These are phyloP conservation scores for Mortierella sp. DNA, from an alignment of 371 early-diverging fungal genomes.

Conservation along the genomic window DNA sequence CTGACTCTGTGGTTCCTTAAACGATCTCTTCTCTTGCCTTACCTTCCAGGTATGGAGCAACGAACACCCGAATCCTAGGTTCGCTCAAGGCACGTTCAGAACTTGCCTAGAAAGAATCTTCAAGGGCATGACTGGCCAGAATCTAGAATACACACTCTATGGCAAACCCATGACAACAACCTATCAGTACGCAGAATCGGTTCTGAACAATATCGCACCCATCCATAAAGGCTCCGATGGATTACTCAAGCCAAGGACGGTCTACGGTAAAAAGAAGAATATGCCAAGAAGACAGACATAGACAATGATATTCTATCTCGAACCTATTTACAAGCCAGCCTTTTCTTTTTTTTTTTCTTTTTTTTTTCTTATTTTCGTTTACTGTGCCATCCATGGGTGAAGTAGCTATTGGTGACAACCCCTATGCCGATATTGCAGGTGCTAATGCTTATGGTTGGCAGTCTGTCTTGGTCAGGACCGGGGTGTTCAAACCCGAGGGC, in stretches of 20 bases:
- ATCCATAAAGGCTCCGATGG: constrained; percentile 15
- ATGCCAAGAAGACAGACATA: neutral
- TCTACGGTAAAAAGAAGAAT: constrained; percentile 32
- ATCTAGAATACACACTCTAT: constrained; percentile 75
- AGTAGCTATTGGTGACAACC: constrained; percentile 82
- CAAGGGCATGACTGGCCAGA: constrained; percentile 58
- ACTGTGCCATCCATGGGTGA: too few relatives aligned
- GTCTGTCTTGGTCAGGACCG: constrained; percentile 84
- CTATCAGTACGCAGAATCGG: constrained; percentile 76
- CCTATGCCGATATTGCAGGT: constrained; percentile 79
- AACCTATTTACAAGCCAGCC: neutral
- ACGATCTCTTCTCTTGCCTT: neutral
- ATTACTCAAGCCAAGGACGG: constrained; percentile 23
- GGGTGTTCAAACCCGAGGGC: constrained; percentile 73
- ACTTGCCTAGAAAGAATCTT: constrained; percentile 74
- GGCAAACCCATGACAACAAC: constrained; percentile 87
- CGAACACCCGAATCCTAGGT: constrained; percentile 80
- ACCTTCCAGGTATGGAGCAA: constrained; percentile 80
- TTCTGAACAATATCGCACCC: constrained; percentile 56
- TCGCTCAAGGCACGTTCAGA: constrained; percentile 87
- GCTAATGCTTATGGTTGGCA: constrained; percentile 88
- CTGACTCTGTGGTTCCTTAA: neutral
- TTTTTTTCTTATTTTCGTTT: too few relatives aligned
- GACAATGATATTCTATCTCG: too few relatives aligned
- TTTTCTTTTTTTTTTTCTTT: neutral